Percentiles rank a stretch among this genome's conserved stretches.
Evolutionary conservation across 164 flowering plant genomes (phyloP).

Genomic region (Aristolochia fimbriata): DNA sequence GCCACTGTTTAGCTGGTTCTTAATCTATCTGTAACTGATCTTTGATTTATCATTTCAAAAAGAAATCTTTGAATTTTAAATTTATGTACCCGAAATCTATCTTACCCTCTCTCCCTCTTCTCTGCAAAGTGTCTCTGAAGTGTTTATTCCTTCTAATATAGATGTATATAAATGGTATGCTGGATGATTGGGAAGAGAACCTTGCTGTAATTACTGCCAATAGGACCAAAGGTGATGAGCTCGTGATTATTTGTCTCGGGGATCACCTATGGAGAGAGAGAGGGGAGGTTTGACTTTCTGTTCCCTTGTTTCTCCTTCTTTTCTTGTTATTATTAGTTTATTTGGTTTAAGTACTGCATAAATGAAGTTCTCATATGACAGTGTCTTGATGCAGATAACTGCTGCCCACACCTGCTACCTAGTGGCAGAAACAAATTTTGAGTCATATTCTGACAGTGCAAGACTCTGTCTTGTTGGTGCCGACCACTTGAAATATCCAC

Average conservation of each 20-base stretch:
- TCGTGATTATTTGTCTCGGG: slow-evolving; percentile 84
- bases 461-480: slow-evolving; percentile 93
- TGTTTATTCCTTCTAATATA: slow-evolving; percentile 13
- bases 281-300: slow-evolving; percentile 44
- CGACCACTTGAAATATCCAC: slow-evolving; percentile 89
- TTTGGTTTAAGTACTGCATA: neutral
- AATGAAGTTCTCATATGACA: slow-evolving; percentile 9
- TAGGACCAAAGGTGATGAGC: slow-evolving; percentile 83
- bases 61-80: no score
- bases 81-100: no score
- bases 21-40: no score
- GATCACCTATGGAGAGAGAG: slow-evolving; percentile 87
- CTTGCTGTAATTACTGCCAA: slow-evolving; percentile 82
- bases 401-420: slow-evolving; percentile 96
- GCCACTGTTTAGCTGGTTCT: no score
- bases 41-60: no score
- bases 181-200: slow-evolving; percentile 88
- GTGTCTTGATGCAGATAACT: slow-evolving; percentile 35
- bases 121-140: slow-evolving; percentile 1
- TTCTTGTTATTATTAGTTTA: neutral
- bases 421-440: slow-evolving; percentile 90
- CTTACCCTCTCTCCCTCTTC: no score
- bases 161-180: slow-evolving; percentile 50
- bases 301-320: neutral
- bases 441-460: slow-evolving; percentile 80